Conservation (phyloP, 768 basidiomycete species). For the Tricholoma sp. region DNA sequence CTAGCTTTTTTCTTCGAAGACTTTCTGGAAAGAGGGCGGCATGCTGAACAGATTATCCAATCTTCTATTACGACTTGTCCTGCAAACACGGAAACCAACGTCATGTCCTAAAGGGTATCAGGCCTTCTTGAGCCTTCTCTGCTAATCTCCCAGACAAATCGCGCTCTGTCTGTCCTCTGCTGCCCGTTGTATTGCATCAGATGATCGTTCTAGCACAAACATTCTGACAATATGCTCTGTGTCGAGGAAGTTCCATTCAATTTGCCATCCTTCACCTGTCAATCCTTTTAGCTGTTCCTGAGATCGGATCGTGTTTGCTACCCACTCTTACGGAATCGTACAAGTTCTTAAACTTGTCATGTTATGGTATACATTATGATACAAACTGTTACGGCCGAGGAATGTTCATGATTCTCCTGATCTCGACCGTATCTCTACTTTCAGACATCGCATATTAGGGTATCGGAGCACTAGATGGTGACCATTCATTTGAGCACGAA, state of each 20-base stretch:
- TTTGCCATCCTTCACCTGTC: background rate
- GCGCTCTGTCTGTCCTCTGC: too few relatives aligned
- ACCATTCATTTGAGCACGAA: slow-evolving; percentile 62
- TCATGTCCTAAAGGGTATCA: background rate
- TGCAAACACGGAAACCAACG: background rate
- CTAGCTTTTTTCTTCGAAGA: slow-evolving; percentile 29
- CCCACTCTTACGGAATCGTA: background rate
- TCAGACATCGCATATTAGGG: slow-evolving; percentile 50
- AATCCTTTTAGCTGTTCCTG: too few relatives aligned
- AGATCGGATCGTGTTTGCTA: background rate
- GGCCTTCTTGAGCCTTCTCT: background rate
- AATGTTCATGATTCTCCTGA: slow-evolving; percentile 34
- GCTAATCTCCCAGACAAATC: too few relatives aligned
- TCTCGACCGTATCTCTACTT: slow-evolving; percentile 37
- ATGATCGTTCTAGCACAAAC: background rate
- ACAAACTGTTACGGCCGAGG: slow-evolving; percentile 1
- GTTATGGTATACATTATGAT: background rate
- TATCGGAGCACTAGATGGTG: slow-evolving; percentile 60
- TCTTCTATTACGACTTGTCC: background rate
- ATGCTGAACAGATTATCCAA: slow-evolving; percentile 11
- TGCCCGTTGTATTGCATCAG: too few relatives aligned
- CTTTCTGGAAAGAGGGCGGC: slow-evolving; percentile 31
- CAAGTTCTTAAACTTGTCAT: background rate
- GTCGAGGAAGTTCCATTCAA: background rate
- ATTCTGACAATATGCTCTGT: background rate